These are phyloP conservation scores for Entomortierella chlamydospora DNA, from an alignment of 192 early-diverging fungal species.

Conservation along the genomic window DNA sequence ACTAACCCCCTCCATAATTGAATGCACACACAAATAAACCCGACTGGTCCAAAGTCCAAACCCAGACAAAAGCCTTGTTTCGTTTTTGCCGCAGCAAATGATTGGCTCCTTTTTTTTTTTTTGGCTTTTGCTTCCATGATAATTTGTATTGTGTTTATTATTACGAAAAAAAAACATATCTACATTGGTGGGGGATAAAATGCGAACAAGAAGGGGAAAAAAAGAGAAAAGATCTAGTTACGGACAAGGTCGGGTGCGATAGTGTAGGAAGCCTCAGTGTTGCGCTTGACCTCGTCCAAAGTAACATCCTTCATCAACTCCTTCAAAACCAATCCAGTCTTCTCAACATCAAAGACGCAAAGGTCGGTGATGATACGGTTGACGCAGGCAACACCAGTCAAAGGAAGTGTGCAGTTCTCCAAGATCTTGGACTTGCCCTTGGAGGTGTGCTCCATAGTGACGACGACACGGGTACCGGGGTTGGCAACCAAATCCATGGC, in stretches of 20 bases:
- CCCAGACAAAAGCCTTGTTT: too few relatives aligned
- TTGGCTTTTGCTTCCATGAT: background rate
- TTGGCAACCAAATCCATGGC: conserved; percentile 86
- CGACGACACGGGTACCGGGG: conserved; percentile 75
- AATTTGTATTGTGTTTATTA: too few relatives aligned
- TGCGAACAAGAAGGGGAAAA: too few relatives aligned
- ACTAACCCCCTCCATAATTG: background rate
- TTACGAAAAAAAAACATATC: too few relatives aligned
- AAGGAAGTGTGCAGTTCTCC: conserved; percentile 73
- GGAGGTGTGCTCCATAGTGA: conserved; percentile 71
- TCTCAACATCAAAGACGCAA: conserved; percentile 76
- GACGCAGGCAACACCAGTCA: conserved; percentile 77
- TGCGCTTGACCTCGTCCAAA: conserved; percentile 72
- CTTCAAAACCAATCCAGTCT: conserved; percentile 68
- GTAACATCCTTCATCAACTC: conserved; percentile 73
- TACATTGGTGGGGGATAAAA: too few relatives aligned
- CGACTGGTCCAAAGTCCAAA: too few relatives aligned
- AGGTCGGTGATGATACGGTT: conserved; percentile 74
- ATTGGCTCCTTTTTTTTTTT: background rate
- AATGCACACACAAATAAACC: too few relatives aligned
- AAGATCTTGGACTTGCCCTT: conserved; percentile 80
- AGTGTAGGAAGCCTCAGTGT: conserved; percentile 73
- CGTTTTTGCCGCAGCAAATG: too few relatives aligned
- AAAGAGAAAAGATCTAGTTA: too few relatives aligned
- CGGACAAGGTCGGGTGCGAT: conserved; percentile 54